phyloP scores from a whole-genome alignment of 345 rosid species.

The Hypericum androsaemum region DNA sequence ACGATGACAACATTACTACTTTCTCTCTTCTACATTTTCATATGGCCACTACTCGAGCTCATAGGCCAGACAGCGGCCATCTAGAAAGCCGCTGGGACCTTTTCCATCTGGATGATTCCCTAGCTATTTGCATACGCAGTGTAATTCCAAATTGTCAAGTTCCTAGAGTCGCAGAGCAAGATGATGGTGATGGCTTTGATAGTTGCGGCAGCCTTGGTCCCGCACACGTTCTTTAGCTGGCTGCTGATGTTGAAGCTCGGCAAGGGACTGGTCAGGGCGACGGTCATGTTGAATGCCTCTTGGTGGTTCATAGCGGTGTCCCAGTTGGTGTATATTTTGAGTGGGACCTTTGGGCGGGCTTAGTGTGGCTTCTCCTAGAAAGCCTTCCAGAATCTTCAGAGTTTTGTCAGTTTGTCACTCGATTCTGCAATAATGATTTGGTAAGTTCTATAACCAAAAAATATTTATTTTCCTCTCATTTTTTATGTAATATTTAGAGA shows the following conservation, averaged over 20 bases:
- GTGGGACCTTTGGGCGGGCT: constrained; percentile 69
- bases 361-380: constrained; percentile 76
- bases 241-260: constrained; percentile 42
- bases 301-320: constrained; percentile 56
- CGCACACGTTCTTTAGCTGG: constrained; percentile 61
- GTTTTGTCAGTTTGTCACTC: constrained; percentile 29
- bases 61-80: constrained; percentile 11
- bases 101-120: constrained; percentile 13
- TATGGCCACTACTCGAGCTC: constrained; percentile 1
- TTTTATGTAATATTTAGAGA: too few relatives aligned
- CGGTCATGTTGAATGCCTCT: constrained; percentile 51
- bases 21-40: constrained; percentile 6
- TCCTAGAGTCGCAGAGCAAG: constrained; percentile 15
- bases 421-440: constrained; percentile 94
- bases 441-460: constrained; percentile 26
- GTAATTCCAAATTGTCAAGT: constrained; percentile 11
- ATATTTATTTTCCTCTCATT: not conserved
- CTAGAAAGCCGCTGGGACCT: constrained; percentile 8
- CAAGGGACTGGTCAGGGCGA: constrained; percentile 71
- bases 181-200: constrained; percentile 12
- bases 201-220: constrained; percentile 3
- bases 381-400: constrained; percentile 48
- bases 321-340: constrained; percentile 48
- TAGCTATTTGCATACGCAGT: constrained; percentile 13
- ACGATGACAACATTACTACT: not conserved